These are phyloP conservation scores for Venturiaceae sp. DNA, from an alignment of 2,329 filamentous ascomycete genomes.

Conservation along the genomic window DNA sequence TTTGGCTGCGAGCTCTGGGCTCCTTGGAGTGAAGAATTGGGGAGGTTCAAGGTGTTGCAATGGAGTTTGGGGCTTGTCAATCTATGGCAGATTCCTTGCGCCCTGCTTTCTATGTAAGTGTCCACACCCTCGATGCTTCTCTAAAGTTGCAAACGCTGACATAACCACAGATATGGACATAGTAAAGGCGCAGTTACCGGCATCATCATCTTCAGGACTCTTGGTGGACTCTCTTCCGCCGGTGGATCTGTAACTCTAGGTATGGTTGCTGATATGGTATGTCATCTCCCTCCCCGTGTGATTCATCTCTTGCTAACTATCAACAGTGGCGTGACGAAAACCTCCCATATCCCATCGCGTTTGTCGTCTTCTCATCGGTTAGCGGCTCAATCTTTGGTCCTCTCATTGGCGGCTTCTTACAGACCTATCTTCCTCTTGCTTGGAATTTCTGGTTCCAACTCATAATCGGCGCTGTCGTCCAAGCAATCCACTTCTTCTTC, in stretches of 20 bases:
- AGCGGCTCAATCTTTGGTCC: slow-evolving; percentile 45
- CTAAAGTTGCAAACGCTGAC: too few relatives aligned
- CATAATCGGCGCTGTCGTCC: slow-evolving; percentile 62
- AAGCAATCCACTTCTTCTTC: slow-evolving; percentile 52
- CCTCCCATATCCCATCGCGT: slow-evolving; percentile 51
- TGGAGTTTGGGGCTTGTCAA: slow-evolving; percentile 42
- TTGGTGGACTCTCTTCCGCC: slow-evolving; percentile 51
- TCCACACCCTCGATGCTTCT: background rate
- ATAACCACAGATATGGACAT: too few relatives aligned
- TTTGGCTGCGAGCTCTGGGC: slow-evolving; percentile 45
- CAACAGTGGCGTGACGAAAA: slow-evolving; percentile 45
- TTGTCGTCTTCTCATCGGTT: slow-evolving; percentile 48
- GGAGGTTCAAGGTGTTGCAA: slow-evolving; percentile 43
- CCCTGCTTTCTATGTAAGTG: background rate
- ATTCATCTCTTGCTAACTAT: too few relatives aligned
- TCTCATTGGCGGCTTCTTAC: slow-evolving; percentile 44
- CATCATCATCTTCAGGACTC: slow-evolving; percentile 29
- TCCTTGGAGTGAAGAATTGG: slow-evolving; percentile 45
- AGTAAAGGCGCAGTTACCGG: slow-evolving; percentile 26
- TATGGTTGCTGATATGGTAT: slow-evolving; percentile 55
- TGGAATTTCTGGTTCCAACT: slow-evolving; percentile 79
- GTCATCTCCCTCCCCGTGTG: too few relatives aligned
- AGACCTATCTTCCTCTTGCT: slow-evolving; percentile 45
- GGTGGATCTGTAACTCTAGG: slow-evolving; percentile 55
- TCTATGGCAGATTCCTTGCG: slow-evolving; percentile 16